Evolutionary conservation across 768 basidiomycete genomes (phyloP), one percentile per base, ranked within the genome.

Genomic region (Boletus edulis): DNA sequence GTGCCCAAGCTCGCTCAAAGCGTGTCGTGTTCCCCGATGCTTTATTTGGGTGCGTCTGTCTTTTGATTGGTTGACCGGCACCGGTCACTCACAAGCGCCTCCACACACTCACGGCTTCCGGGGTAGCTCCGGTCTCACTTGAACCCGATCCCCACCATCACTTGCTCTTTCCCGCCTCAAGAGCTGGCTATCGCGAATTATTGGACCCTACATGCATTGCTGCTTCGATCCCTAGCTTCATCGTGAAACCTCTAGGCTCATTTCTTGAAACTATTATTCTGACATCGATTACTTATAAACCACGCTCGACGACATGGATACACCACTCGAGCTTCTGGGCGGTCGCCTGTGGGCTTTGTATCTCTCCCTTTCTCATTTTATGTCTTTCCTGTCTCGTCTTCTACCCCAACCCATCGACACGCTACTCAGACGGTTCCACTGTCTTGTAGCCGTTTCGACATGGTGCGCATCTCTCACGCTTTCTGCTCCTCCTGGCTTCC

Each of bases 401-500:
- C 38, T 72, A 14, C 61, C 71, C 31, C 44, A 46, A 17, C 37
- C 60, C 34, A 5, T 65, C 6, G 62, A 58, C 31, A 44, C 58
- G 20, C 15, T 63, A 39, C 51, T 67, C 46, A 58, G 54, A 46
- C 61, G 39, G 40, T 12, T 71, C 17, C 55, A 55, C 17, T 71
- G 63, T 49, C n/a, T 68, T 32, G 18, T 67, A 29, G 27, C 59
- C 15, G 29, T 58, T 17, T 44, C 67, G 22, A 61, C 60, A 13
- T 29, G 27, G 27, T 71, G 67, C 22, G 37, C 54, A 13, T 60
- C 54, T 41, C 46, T 59, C 55, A 44, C 55, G 5, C 34, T 29
- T 39, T 59, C 71, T 32, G 56, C 66, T 5, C 78, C 78, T 31
- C 50, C 67, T 22, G 78, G 75, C n/a, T 87, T 90, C 62, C 88